phyloP scores from a whole-genome alignment of 2,329 filamentous ascomycete species.

The Nannizziopsis barbatae region DNA sequence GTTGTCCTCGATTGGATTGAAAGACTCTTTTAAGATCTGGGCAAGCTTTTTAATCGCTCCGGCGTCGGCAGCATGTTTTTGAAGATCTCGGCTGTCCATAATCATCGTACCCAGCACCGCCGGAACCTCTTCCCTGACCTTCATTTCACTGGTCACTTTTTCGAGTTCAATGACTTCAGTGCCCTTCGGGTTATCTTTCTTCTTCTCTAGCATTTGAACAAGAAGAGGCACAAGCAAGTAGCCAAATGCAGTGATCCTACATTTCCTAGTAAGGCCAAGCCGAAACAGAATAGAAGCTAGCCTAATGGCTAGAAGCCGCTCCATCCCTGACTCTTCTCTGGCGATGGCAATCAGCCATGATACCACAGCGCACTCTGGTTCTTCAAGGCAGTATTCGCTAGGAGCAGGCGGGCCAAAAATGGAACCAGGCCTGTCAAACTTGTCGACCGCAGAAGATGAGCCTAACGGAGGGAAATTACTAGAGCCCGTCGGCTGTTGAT shows the following conservation, averaged over 20 bases:
- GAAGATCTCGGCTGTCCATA: slow-evolving; percentile 64
- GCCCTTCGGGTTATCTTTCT: slow-evolving; percentile 31
- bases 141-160: slow-evolving; percentile 35
- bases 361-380: slow-evolving; percentile 58
- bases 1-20: slow-evolving; percentile 46
- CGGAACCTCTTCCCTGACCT: slow-evolving; percentile 59
- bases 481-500: slow-evolving; percentile 25
- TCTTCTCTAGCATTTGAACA: slow-evolving; percentile 52
- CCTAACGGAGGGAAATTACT: slow-evolving; percentile 47
- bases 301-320: slow-evolving; percentile 57
- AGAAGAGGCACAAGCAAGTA: slow-evolving; percentile 60
- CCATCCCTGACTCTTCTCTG: slow-evolving; percentile 41
- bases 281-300: slow-evolving; percentile 60
- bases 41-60: slow-evolving; percentile 52
- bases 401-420: slow-evolving; percentile 27
- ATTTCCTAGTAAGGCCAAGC: slow-evolving; percentile 53
- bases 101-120: slow-evolving; percentile 67
- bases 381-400: slow-evolving; percentile 39
- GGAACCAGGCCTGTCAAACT: slow-evolving; percentile 25
- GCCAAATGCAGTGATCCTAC: slow-evolving; percentile 53
- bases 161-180: slow-evolving; percentile 31
- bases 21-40: slow-evolving; percentile 54
- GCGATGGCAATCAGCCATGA: slow-evolving; percentile 53
- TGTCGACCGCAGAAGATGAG: slow-evolving; percentile 28
- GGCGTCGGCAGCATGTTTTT: slow-evolving; percentile 69